Evolutionary conservation across 2,329 filamentous ascomycete genomes (phyloP), one percentile per base, ranked within the genome.

Genomic region (Fusarium nurragi): DNA sequence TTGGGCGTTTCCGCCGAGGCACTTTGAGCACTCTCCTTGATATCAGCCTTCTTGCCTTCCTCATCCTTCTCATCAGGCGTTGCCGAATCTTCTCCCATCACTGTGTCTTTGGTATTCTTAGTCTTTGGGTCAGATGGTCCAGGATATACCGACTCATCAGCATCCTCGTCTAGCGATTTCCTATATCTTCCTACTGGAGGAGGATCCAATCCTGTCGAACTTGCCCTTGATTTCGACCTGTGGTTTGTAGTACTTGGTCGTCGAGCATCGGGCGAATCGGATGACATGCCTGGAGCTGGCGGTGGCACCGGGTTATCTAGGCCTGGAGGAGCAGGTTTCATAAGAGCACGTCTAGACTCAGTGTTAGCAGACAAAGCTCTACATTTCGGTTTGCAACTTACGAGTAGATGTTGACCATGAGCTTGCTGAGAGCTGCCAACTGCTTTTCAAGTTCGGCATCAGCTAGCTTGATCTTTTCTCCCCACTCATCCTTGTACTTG

Each of bases 321-420:
- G 2, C 59, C 71, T 7, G 53, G 41, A 12, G 72, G 73, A 1
- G 67, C 60, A 5, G 73, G 73, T 23, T 74, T 76, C 52, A 71
- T 71, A 4, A 76, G 45, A 12, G 74, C 69, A 11, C 74, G 71
- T 5, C 74, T 76, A 1, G 2, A 5, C 1, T 2, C 4, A 6
- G 0, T 2, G 25, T 71, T 13, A 71, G 64, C 14, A 41, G 6
- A 6, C 2, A 2, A 1, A 28, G 1, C 16, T 12, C 14, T 46
- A 30, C 50, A 25, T 25, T 23, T 22, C 4, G 1, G 1, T 10
- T 4, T 3, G 11, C 6, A 6, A 74, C 73, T 51, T 41, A 76
- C 74, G 74, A 73, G 64, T 76, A 76, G 4, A 76, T 71, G 11
- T 75, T 76, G 4, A 74, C 68, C 74, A 76, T 76, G 2, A 76